phyloP scores from a whole-genome alignment of 2,329 filamentous ascomycete species.

The Fusarium kyushuense region DNA sequence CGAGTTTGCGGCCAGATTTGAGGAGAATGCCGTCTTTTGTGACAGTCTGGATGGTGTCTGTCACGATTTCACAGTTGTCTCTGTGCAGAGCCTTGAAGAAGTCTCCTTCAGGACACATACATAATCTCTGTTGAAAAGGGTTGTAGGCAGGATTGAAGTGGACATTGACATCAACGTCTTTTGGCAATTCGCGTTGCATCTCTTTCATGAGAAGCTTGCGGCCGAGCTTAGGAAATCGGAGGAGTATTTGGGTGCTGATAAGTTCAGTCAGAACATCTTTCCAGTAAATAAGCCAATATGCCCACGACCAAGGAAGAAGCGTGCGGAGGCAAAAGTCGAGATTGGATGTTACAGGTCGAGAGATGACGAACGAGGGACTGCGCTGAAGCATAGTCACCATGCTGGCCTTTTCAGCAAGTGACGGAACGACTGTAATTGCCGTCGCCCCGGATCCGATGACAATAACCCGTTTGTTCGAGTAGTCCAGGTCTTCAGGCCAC shows the following conservation, averaged over 20 bases:
- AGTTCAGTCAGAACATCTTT: slow-evolving; percentile 61
- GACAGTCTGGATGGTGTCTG: slow-evolving; percentile 64
- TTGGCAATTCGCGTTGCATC: slow-evolving; percentile 65
- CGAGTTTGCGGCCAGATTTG: slow-evolving; percentile 61
- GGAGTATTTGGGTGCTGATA: slow-evolving; percentile 53
- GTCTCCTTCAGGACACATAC: slow-evolving; percentile 70
- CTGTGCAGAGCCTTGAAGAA: slow-evolving; percentile 64
- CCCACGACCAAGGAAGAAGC: slow-evolving; percentile 61
- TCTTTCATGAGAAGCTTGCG: slow-evolving; percentile 54
- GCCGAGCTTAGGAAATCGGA: slow-evolving; percentile 44
- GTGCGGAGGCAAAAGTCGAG: slow-evolving; percentile 55
- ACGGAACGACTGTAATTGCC: slow-evolving; percentile 80
- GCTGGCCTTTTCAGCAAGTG: slow-evolving; percentile 71
- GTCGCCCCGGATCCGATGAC: slow-evolving; percentile 85
- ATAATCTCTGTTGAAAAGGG: slow-evolving; percentile 81
- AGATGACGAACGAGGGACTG: slow-evolving; percentile 77
- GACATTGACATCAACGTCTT: slow-evolving; percentile 64
- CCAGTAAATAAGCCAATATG: slow-evolving; percentile 62
- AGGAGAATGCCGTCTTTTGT: slow-evolving; percentile 62
- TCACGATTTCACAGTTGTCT: slow-evolving; percentile 62
- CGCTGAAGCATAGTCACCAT: slow-evolving; percentile 85
- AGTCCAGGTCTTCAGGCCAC: slow-evolving; percentile 78
- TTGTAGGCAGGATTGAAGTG: slow-evolving; percentile 75
- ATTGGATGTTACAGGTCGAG: slow-evolving; percentile 59
- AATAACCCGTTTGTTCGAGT: slow-evolving; percentile 74